Evolutionary conservation across 495 filamentous ascomycete genomes (phyloP).

Genomic region (Penicillium cataractarum): DNA sequence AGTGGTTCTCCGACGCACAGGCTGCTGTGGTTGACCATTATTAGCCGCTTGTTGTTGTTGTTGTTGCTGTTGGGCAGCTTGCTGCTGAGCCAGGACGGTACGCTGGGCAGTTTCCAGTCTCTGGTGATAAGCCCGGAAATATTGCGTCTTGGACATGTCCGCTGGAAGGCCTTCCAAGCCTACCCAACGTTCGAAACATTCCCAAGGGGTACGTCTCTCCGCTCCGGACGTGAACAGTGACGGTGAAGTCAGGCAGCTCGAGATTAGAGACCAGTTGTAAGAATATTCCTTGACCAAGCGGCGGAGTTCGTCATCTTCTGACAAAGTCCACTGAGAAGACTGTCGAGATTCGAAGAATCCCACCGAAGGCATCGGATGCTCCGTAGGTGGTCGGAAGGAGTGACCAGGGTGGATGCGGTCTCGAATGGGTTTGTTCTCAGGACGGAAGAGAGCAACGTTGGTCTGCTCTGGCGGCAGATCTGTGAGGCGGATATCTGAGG

Average conservation of each 20-base stretch:
- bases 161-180: conserved; percentile 82
- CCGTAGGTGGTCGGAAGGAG: conserved; percentile 89
- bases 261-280: conserved; percentile 96
- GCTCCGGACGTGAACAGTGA: conserved; percentile 79
- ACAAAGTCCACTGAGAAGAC: conserved; percentile 86
- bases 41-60: conserved; percentile 61
- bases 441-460: conserved; percentile 82
- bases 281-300: conserved; percentile 85
- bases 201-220: conserved; percentile 94
- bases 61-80: conserved; percentile 59
- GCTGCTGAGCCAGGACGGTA: conserved; percentile 62
- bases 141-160: conserved; percentile 91
- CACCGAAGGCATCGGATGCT: conserved; percentile 84
- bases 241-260: conserved; percentile 70
- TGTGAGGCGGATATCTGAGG: conserved; percentile 55
- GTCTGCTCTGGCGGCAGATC: conserved; percentile 69
- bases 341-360: conserved; percentile 83
- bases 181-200: conserved; percentile 97
- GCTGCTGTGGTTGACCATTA: conserved; percentile 57
- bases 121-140: conserved; percentile 82
- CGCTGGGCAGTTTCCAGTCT: conserved; percentile 80
- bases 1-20: conserved; percentile 67
- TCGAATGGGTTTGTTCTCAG: conserved; percentile 86
- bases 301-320: conserved; percentile 88
- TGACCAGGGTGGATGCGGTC: conserved; percentile 92